Percentiles rank a stretch among this genome's conserved stretches.
These are phyloP conservation scores for Candida vaughaniae DNA, from an alignment of 805 yeast species.

Conservation along the genomic window DNA sequence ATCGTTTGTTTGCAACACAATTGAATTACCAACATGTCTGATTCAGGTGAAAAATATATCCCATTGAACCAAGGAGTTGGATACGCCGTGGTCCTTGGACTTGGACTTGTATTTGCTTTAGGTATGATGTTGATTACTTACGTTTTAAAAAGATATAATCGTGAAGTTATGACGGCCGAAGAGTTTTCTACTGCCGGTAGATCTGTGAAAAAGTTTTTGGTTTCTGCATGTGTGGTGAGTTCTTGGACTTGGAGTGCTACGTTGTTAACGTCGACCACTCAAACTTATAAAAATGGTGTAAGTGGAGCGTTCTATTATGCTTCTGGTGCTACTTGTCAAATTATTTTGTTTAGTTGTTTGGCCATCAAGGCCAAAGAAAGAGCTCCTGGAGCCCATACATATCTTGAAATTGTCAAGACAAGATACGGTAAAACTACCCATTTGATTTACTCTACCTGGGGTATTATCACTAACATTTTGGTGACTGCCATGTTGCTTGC, in stretches of 20 bases:
- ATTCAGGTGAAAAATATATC: conserved; percentile 2
- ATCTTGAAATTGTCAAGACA: conserved; percentile 76
- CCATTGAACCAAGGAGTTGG: conserved; percentile 76
- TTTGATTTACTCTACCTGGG: conserved; percentile 69
- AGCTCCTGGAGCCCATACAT: conserved; percentile 92
- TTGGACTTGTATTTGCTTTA: conserved; percentile 74
- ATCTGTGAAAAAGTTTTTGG: conserved; percentile 78
- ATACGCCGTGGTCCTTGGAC: conserved; percentile 82
- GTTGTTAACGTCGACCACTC: conserved; percentile 54
- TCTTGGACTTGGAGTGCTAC: conserved; percentile 78
- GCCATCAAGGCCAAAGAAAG: conserved; percentile 87
- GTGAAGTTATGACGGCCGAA: conserved; percentile 87
- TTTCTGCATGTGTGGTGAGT: conserved; percentile 87
- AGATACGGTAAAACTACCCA: conserved; percentile 83
- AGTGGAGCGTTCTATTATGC: conserved; percentile 84
- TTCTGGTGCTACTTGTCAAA: conserved; percentile 88
- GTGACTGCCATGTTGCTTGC: conserved; percentile 92
- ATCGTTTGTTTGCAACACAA: too few species aligned
- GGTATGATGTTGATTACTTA: conserved; percentile 80
- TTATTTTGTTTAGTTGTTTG: conserved; percentile 77
- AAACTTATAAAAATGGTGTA: conserved; percentile 74
- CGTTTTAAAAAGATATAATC: conserved; percentile 72
- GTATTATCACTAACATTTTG: conserved; percentile 80
- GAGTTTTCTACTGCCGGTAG: conserved; percentile 94
- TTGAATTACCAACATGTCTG: too few species aligned